Conservation (phyloP, 1,284 basidiomycete genomes). For the Ustilago xerochloae region DNA sequence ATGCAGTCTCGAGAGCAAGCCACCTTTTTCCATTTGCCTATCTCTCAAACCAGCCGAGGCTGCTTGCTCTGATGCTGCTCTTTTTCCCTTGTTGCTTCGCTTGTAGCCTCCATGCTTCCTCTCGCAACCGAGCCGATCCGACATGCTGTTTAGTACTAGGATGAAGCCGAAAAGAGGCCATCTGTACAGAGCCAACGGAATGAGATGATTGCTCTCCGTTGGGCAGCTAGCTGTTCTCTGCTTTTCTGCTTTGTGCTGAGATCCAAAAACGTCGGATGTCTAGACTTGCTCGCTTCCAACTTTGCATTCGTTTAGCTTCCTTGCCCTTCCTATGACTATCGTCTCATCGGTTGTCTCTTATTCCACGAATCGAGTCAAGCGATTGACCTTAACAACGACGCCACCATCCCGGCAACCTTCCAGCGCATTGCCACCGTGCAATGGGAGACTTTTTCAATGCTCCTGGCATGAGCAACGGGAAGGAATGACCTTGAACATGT, state of each 20-base stretch:
- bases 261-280: too few relatives aligned
- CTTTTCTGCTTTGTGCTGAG: too few relatives aligned
- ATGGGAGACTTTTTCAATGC: too few relatives aligned
- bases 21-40: not conserved
- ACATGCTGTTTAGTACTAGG: too few relatives aligned
- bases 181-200: too few relatives aligned
- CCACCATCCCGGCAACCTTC: not conserved
- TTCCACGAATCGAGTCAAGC: not conserved
- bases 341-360: not conserved
- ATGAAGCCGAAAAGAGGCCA: too few relatives aligned
- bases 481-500: too few relatives aligned
- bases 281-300: not conserved
- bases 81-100: too few relatives aligned
- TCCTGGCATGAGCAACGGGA: not conserved
- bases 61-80: not conserved
- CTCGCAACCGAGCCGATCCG: too few relatives aligned
- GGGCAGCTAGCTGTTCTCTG: too few relatives aligned
- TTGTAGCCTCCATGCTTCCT: too few relatives aligned
- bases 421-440: not conserved
- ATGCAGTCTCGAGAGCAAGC: not conserved
- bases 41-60: not conserved
- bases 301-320: conserved; percentile 5
- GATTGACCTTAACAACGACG: not conserved
- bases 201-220: too few relatives aligned
- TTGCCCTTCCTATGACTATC: not conserved